phyloP scores from a whole-genome alignment of 345 rosid genomes.

The Eucalyptus viminalis region DNA sequence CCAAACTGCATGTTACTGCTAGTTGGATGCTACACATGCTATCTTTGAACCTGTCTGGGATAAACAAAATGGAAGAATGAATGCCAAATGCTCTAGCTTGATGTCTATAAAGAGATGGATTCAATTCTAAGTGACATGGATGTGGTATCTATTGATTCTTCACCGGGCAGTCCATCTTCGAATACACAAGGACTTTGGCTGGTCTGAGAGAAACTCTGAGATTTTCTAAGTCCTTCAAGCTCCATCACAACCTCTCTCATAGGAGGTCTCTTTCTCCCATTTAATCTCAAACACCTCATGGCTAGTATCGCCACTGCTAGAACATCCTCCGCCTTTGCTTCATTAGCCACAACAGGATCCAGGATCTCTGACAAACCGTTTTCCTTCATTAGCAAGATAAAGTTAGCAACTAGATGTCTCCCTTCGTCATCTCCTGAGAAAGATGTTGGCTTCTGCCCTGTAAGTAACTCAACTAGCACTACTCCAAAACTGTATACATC shows the following conservation, averaged over 20 bases:
- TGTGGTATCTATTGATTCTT: background rate
- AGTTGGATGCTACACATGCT: background rate
- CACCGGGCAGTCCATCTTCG: background rate
- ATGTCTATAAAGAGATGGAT: background rate
- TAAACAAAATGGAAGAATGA: background rate
- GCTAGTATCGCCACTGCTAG: background rate
- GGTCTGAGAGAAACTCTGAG: background rate
- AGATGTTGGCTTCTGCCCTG: constrained; percentile 6
- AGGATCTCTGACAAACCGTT: background rate
- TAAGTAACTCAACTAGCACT: constrained; percentile 29
- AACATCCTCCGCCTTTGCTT: background rate
- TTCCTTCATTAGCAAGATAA: background rate
- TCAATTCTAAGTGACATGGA: background rate
- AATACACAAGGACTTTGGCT: background rate
- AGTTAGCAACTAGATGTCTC: background rate
- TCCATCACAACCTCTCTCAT: constrained; percentile 13
- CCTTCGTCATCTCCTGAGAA: constrained; percentile 6
- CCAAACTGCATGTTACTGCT: background rate
- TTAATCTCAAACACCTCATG: background rate
- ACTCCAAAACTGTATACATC: constrained; percentile 42
- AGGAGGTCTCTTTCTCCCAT: constrained; percentile 13
- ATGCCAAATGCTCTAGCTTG: background rate
- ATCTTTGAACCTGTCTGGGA: background rate
- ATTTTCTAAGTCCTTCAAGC: background rate
- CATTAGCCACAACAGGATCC: background rate